Conservation (phyloP, 2,329 filamentous ascomycete species). For the Fusarium sp. region DNA sequence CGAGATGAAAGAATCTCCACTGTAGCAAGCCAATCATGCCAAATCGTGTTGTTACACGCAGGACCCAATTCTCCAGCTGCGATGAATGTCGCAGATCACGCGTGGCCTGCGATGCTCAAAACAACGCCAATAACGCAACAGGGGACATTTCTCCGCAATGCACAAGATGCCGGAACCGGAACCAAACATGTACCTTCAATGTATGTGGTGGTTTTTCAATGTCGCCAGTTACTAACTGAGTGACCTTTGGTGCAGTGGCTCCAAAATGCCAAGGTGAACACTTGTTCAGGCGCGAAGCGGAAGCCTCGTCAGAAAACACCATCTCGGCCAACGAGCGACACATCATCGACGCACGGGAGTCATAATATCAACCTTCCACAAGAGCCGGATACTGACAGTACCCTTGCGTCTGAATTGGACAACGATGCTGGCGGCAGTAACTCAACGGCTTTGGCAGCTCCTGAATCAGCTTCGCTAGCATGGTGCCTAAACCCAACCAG, state of each 20-base stretch:
- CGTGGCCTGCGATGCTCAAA: constrained; percentile 49
- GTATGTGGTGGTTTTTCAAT: constrained; percentile 12
- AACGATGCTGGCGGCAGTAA: background rate
- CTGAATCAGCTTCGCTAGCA: constrained; percentile 1
- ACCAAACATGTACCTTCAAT: constrained; percentile 49
- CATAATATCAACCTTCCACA: background rate
- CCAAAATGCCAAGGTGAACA: constrained; percentile 37
- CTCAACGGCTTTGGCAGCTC: background rate
- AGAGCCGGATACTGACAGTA: background rate
- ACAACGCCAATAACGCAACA: constrained; percentile 56
- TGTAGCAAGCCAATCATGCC: constrained; percentile 29
- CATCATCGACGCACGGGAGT: constrained; percentile 17
- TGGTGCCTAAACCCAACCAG: background rate
- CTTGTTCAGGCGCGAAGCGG: constrained; percentile 17
- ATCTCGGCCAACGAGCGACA: constrained; percentile 28
- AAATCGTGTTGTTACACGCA: constrained; percentile 41
- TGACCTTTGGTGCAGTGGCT: constrained; percentile 42
- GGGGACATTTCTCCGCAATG: constrained; percentile 76
- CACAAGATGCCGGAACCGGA: constrained; percentile 64
- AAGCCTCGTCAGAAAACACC: constrained; percentile 30
- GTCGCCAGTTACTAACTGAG: background rate
- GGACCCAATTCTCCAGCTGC: constrained; percentile 54
- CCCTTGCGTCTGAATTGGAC: background rate
- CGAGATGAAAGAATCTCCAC: background rate
- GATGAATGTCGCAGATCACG: constrained; percentile 51